Conservation (phyloP, 164 flowering plant genomes). For the Tinospora cordifolia region DNA sequence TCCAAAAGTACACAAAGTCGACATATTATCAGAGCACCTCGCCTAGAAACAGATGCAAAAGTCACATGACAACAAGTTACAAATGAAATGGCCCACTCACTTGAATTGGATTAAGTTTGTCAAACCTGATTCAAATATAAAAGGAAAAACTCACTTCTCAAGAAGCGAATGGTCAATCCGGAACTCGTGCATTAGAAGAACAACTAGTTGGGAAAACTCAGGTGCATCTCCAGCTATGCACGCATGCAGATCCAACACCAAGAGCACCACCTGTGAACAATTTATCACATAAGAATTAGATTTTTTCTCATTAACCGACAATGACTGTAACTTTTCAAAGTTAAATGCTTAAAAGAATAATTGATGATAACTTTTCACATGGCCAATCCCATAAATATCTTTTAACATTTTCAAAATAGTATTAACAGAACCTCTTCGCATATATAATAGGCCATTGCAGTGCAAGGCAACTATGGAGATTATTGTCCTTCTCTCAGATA, state of each 20-base stretch:
- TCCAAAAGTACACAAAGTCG: slow-evolving; percentile 84
- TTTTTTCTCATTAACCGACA: background rate
- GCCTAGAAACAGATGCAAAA: slow-evolving; percentile 35
- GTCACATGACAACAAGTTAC: background rate
- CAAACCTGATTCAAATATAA: background rate
- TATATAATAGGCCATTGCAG: background rate
- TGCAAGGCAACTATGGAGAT: background rate
- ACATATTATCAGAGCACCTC: slow-evolving; percentile 91
- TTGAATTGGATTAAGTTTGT: background rate
- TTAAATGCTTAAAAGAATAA: background rate
- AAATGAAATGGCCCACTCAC: background rate
- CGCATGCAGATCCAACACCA: slow-evolving; percentile 94
- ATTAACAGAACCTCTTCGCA: background rate
- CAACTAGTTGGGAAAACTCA: slow-evolving; percentile 73
- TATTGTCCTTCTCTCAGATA: too few species aligned
- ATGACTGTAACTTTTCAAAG: background rate
- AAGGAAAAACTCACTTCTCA: slow-evolving; percentile 64
- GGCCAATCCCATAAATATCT: background rate
- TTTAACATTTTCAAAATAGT: background rate
- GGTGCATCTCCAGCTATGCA: slow-evolving; percentile 77
- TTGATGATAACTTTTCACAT: slow-evolving; percentile 2
- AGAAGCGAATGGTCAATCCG: slow-evolving; percentile 65
- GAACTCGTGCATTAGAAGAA: slow-evolving; percentile 64
- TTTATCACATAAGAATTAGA: background rate
- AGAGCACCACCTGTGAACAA: slow-evolving; percentile 70